A percentile compares a stretch with the other conserved stretches of the same genome.
Conservation (phyloP, 1,284 basidiomycete species). For the Heterobasidion parviporum region DNA sequence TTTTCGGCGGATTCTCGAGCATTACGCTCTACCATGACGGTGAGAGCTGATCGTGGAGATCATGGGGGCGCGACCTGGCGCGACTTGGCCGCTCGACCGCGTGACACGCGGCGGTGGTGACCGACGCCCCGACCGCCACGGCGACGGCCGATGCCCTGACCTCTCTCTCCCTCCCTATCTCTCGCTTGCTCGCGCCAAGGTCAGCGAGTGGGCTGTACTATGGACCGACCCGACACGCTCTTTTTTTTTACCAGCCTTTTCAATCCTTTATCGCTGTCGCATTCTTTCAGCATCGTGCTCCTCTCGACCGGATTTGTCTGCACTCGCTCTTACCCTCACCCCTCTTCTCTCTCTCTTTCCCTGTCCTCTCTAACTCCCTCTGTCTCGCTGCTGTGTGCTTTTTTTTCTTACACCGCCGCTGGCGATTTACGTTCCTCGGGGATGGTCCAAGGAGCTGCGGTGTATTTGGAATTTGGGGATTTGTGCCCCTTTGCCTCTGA, state of each 20-base stretch:
- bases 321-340: not conserved
- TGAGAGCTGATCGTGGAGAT: slow-evolving; percentile 27
- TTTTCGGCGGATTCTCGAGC: slow-evolving; percentile 81
- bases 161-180: too few relatives aligned
- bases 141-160: too few relatives aligned
- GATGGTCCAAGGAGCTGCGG: too few relatives aligned
- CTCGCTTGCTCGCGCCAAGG: too few relatives aligned
- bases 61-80: too few relatives aligned
- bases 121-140: too few relatives aligned
- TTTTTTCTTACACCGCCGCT: not conserved
- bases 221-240: not conserved
- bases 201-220: not conserved
- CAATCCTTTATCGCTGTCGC: not conserved
- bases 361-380: not conserved
- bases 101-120: too few relatives aligned
- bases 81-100: not conserved
- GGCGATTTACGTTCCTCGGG: too few relatives aligned
- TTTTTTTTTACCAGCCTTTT: not conserved
- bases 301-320: not conserved
- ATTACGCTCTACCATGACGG: slow-evolving; percentile 84
- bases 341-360: not conserved
- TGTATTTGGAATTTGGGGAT: too few relatives aligned
- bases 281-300: not conserved
- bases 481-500: too few relatives aligned
- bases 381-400: not conserved